Evolutionary conservation across 352 stramenopile genomes (phyloP), one percentile per base, ranked within the genome.

Genomic region (Phytopythium oedochilum): DNA sequence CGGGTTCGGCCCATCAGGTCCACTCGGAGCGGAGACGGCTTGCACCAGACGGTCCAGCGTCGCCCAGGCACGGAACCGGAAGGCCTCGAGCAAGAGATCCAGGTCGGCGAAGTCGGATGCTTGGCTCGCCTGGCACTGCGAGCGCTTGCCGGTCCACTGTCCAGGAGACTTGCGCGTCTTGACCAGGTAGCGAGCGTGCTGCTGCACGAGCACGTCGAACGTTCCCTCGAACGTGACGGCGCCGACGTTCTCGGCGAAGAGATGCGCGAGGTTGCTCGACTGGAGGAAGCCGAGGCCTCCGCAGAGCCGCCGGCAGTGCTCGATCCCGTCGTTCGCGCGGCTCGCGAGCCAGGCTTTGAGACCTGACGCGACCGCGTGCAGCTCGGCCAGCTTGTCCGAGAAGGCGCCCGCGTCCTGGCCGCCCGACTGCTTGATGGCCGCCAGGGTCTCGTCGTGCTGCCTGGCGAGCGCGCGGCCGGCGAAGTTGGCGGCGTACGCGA

Each of bases 201-300:
- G 78, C 53, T 87, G 72, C 23, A 86, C 66, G 28, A 91, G 66
- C 51, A 91, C 78, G 56, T 91, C 77, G 42, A 78, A 82, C 22
- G 78, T 91, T n/a, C 78, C 81, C 71, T 91, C 78, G 55, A 68
- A 86, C 14, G 81, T 91, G 48, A 50, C 70, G 10, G 73, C 66
- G 22, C 74, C 73, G 2, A 87, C 71, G 1, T 58, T 62, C 55
- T 10, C 57, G 11, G 57, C 42, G 47, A 69, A 71, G 1, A 73
- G 20, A 39, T 76, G 57, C 0, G 28, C 59, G 22, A 75, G 38
- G 45, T 71, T 74, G 45, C 66, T 73, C 3, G 66, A 69, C 28
- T 70, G 57, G 0, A 59, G 57, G 49, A 72, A 78, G 23, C 70
- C 70, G 53, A 75, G 70, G 17, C 70, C 66, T 34, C 70, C 66